Evolutionary conservation across 1,284 basidiomycete species (phyloP), one percentile per base, ranked within the genome.

Genomic region (Pholiota adiposa): DNA sequence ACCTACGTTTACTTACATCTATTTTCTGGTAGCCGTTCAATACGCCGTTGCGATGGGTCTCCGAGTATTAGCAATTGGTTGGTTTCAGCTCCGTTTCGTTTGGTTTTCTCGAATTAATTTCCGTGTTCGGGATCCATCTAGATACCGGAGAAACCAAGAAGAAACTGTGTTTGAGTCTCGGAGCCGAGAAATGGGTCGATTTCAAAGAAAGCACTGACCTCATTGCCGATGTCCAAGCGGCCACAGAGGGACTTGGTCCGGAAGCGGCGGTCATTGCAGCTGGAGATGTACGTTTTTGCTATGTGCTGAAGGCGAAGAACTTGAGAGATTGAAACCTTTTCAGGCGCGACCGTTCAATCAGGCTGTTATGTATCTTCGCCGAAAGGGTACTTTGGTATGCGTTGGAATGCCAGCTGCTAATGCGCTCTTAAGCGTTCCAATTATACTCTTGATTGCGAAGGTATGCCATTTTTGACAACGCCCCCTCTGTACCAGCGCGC

Each of bases 121-220:
- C 60, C 19, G 46, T 19, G 31, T 21, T 25, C 8, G 29, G 18
- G 40, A 9, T n/a, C 9, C 19, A 9, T 21, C n/a, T 41, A 84
- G 85, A 90, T 68, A 87, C 83, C 3, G 89, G 89, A 31, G 82
- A 79, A 14, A 82, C 79, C 38, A 93, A 93, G 77, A 81, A 82
- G 58, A 73, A 82, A 34, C 74, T 91, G n/a, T 83, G 79, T 64
- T 64, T 82, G 55, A 66, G 73, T 40, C 82, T 90, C 52, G 91
- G 90, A 9, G 88, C 89, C 1, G 84, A 89, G 67, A 81, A 78
- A 63, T 92, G 85, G 80, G 72, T 93, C 62, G 90, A 93, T 75
- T 92, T 91, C 76, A 84, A 78, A 67, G 79, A 79, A 54, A 77
- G 74, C 25, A 69, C 71, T n/a, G 74, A 86, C 58, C 66, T 89